phyloP scores from a whole-genome alignment of 371 early-diverging fungal species.

The Mortierella sp. region DNA sequence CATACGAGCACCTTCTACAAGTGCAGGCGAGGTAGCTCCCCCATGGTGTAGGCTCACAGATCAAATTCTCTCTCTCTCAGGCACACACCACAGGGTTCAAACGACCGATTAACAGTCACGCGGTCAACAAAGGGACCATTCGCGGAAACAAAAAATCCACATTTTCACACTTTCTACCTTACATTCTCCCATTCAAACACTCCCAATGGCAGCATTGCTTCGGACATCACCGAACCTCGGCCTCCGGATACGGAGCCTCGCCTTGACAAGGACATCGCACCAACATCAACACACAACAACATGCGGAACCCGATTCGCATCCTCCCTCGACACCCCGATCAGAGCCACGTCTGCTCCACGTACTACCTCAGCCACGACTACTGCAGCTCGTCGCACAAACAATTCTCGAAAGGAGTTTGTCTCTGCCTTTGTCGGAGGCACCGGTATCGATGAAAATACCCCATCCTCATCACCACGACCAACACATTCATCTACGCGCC shows the following conservation, averaged over 20 bases:
- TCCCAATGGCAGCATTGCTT: not conserved
- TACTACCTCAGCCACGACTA: not conserved
- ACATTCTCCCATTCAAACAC: not conserved
- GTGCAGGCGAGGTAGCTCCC: not conserved
- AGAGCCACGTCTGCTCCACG: not conserved
- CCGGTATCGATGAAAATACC: not conserved
- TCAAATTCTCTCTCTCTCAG: too few relatives aligned
- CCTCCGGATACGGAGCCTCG: conserved; percentile 1
- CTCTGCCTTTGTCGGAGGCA: not conserved
- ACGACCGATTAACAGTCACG: too few relatives aligned
- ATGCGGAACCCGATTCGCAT: not conserved
- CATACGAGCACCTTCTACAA: not conserved
- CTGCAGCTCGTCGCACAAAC: not conserved
- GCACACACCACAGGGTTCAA: too few relatives aligned
- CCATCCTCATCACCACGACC: not conserved
- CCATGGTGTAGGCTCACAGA: not conserved
- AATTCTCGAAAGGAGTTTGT: conserved; percentile 6
- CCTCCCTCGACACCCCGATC: conserved; percentile 7
- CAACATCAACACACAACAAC: not conserved
- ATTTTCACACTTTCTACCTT: not conserved
- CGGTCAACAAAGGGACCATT: not conserved
- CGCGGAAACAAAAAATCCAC: not conserved
- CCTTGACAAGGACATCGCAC: not conserved
- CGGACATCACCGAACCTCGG: conserved; percentile 3
- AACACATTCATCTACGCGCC: not conserved